Conservation (phyloP, 345 rosid genomes). For the Sapria himalayana region DNA sequence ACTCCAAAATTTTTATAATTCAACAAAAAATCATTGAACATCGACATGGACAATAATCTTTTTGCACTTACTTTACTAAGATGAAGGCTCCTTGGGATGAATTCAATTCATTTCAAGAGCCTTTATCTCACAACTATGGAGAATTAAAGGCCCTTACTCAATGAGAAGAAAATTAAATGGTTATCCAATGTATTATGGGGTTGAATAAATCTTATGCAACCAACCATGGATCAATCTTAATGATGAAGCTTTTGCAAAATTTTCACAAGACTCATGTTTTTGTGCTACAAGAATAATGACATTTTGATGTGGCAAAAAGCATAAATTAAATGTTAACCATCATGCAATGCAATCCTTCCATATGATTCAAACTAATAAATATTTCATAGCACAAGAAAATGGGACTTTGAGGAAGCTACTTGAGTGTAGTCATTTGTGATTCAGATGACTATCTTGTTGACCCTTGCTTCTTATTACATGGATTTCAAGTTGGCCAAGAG, state of each 20-base stretch:
- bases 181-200: slow-evolving; percentile 6
- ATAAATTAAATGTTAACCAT: neutral
- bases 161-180: neutral
- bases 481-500: neutral
- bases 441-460: neutral
- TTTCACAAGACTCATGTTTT: neutral
- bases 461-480: neutral
- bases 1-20: neutral
- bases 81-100: slow-evolving; percentile 2
- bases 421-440: neutral
- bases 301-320: neutral
- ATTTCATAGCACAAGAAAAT: neutral
- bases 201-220: neutral
- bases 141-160: neutral
- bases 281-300: neutral
- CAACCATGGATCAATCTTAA: neutral
- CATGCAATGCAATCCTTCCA: neutral
- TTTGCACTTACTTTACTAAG: slow-evolving; percentile 2
- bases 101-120: neutral
- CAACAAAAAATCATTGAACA: neutral
- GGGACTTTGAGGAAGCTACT: neutral
- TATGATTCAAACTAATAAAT: too few relatives aligned
- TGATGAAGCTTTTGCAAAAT: neutral
- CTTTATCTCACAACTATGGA: neutral
- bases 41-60: neutral